Evolutionary conservation across 768 basidiomycete species (phyloP).

Genomic region (Tylopilus rubrobrunneus): DNA sequence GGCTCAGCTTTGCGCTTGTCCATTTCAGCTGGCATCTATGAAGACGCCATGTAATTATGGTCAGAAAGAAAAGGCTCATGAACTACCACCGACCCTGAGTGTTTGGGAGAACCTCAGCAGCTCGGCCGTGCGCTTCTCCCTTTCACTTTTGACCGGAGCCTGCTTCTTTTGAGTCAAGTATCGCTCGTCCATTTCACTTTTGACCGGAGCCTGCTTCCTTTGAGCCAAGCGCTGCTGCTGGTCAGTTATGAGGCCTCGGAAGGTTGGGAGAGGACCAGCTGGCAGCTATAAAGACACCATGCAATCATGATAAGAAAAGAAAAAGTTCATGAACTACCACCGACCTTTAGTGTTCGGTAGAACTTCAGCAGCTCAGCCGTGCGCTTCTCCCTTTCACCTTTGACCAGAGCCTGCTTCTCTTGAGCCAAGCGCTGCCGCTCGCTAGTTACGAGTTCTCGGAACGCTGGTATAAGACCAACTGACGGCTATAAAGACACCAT

Average conservation of each 20-base stretch:
- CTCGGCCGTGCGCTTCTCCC: constrained; percentile 93
- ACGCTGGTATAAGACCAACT: constrained; percentile 75
- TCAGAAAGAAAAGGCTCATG: not conserved
- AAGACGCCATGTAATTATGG: too few relatives aligned
- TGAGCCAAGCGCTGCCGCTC: too few relatives aligned
- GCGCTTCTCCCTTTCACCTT: constrained; percentile 92
- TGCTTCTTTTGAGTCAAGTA: constrained; percentile 87
- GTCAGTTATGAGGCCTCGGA: constrained; percentile 88
- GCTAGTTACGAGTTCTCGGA: constrained; percentile 91
- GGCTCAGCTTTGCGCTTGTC: too few relatives aligned
- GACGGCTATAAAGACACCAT: constrained; percentile 58
- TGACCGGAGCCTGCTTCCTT: too few relatives aligned
- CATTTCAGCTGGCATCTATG: too few relatives aligned
- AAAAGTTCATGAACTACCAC: constrained; percentile 12
- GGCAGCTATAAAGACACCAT: constrained; percentile 58
- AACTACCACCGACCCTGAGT: constrained; percentile 74
- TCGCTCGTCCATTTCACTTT: too few relatives aligned
- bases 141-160: constrained; percentile 83
- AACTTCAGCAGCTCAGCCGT: constrained; percentile 93
- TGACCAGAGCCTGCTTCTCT: constrained; percentile 84
- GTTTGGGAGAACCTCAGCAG: constrained; percentile 87
- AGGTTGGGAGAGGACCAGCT: constrained; percentile 75
- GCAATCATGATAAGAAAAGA: constrained; percentile 8
- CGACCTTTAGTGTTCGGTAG: constrained; percentile 90
- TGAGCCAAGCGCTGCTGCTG: too few relatives aligned